These are phyloP conservation scores for Beverwykella pulmonaria DNA, from an alignment of 495 filamentous ascomycete species.

Conservation along the genomic window DNA sequence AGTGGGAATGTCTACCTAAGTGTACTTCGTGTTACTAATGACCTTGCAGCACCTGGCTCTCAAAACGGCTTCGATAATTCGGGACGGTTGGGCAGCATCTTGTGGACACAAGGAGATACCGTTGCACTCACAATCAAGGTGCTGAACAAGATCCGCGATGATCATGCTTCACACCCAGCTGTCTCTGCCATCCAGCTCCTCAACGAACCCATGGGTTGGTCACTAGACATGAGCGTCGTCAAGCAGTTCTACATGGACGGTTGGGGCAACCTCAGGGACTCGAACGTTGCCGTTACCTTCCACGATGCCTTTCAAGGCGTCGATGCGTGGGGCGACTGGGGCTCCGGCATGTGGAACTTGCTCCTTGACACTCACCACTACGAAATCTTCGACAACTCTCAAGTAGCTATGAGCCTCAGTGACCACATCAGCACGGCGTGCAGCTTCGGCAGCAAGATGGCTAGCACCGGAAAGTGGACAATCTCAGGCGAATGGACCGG, in stretches of 20 bases:
- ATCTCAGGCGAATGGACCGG: conserved; percentile 72
- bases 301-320: conserved; percentile 49
- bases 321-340: conserved; percentile 45
- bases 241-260: conserved; percentile 50
- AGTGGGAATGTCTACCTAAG: conserved; percentile 29
- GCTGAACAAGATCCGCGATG: conserved; percentile 46
- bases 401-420: conserved; percentile 36
- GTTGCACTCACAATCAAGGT: conserved; percentile 45
- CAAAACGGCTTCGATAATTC: conserved; percentile 52
- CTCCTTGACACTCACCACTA: conserved; percentile 51
- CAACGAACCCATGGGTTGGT: conserved; percentile 48
- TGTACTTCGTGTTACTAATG: background rate
- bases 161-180: conserved; percentile 45
- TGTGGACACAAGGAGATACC: conserved; percentile 47
- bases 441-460: conserved; percentile 46
- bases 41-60: conserved; percentile 40
- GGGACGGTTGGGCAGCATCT: conserved; percentile 41
- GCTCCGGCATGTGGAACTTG: conserved; percentile 46
- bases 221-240: conserved; percentile 44
- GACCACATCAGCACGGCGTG: conserved; percentile 46
- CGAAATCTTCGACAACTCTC: conserved; percentile 45
- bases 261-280: conserved; percentile 46
- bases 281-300: conserved; percentile 45
- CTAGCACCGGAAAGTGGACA: conserved; percentile 54
- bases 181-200: conserved; percentile 48